phyloP scores from a whole-genome alignment of 2,329 filamentous ascomycete genomes.

The Stachybotrys echinatus region DNA sequence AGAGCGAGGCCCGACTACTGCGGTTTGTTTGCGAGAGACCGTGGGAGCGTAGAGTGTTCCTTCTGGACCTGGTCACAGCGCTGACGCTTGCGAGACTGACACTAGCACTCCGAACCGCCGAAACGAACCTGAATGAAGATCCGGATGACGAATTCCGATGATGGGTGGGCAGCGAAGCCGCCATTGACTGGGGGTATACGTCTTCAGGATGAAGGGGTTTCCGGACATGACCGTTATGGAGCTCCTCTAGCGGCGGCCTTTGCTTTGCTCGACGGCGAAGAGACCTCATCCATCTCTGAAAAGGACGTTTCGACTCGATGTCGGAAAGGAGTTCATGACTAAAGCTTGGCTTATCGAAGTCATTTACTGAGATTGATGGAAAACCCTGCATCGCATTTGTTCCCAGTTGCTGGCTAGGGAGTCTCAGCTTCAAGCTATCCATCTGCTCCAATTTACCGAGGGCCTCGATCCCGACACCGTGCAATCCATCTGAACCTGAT shows the following conservation, averaged over 20 bases:
- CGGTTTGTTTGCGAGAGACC: conserved; percentile 55
- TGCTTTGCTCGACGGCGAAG: conserved; percentile 54
- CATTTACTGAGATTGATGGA: conserved; percentile 20
- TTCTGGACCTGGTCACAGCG: conserved; percentile 56
- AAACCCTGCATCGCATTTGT: not conserved
- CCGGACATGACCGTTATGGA: not conserved
- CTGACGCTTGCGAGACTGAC: conserved; percentile 72
- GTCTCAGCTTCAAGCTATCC: conserved; percentile 4
- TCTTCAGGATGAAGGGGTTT: not conserved
- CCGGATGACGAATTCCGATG: conserved; percentile 61
- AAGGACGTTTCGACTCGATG: conserved; percentile 37
- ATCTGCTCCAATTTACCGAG: conserved; percentile 35
- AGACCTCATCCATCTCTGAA: conserved; percentile 69
- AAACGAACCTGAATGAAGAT: conserved; percentile 74
- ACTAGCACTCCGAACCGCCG: conserved; percentile 76
- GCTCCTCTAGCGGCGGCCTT: conserved; percentile 13
- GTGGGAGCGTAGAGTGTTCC: conserved; percentile 43
- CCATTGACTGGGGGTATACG: not conserved
- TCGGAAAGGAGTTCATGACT: conserved; percentile 7
- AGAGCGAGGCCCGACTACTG: conserved; percentile 57
- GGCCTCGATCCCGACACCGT: conserved; percentile 22
- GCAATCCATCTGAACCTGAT: conserved; percentile 13
- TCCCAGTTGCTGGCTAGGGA: not conserved
- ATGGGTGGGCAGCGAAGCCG: not conserved
- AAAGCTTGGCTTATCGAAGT: conserved; percentile 5